These are phyloP conservation scores for Daldinia caldariorum DNA, from an alignment of 495 filamentous ascomycete genomes.

Conservation along the genomic window DNA sequence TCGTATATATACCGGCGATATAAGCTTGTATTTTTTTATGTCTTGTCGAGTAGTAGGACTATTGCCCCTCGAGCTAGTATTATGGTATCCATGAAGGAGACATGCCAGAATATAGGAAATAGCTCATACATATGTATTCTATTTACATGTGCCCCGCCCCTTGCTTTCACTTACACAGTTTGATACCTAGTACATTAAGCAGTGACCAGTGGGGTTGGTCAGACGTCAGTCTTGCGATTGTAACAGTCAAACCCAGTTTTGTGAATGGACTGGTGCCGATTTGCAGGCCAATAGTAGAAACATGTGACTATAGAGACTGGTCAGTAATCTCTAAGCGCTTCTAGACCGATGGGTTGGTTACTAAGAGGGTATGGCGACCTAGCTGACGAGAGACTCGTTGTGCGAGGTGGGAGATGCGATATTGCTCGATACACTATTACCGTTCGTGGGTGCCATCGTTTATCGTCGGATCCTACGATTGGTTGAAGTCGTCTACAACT, in stretches of 20 bases:
- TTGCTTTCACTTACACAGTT: constrained; percentile 6
- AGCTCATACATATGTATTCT: constrained; percentile 36
- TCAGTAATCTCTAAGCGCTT: constrained; percentile 32
- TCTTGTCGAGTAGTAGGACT: constrained; percentile 47
- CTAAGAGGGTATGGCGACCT: constrained; percentile 33
- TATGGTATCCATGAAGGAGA: constrained; percentile 44
- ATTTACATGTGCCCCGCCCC: constrained; percentile 39
- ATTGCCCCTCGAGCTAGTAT: constrained; percentile 42
- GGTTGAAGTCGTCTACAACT: constrained; percentile 10
- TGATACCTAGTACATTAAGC: background rate
- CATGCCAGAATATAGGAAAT: constrained; percentile 32
- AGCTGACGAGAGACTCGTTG: constrained; percentile 22
- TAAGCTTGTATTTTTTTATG: constrained; percentile 36
- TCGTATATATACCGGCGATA: background rate
- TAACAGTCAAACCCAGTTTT: constrained; percentile 36
- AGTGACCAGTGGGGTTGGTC: constrained; percentile 34
- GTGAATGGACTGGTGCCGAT: constrained; percentile 44
- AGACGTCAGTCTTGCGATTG: constrained; percentile 43
- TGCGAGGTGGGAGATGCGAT: too few relatives aligned
- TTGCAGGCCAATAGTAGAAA: constrained; percentile 32
- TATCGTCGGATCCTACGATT: constrained; percentile 23
- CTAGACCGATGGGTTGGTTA: constrained; percentile 36
- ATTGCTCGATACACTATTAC: constrained; percentile 20
- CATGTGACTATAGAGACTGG: constrained; percentile 48
- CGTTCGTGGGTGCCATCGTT: constrained; percentile 24